phyloP scores from a whole-genome alignment of 2,329 filamentous ascomycete genomes.

The Ceratocystis lukuohia region DNA sequence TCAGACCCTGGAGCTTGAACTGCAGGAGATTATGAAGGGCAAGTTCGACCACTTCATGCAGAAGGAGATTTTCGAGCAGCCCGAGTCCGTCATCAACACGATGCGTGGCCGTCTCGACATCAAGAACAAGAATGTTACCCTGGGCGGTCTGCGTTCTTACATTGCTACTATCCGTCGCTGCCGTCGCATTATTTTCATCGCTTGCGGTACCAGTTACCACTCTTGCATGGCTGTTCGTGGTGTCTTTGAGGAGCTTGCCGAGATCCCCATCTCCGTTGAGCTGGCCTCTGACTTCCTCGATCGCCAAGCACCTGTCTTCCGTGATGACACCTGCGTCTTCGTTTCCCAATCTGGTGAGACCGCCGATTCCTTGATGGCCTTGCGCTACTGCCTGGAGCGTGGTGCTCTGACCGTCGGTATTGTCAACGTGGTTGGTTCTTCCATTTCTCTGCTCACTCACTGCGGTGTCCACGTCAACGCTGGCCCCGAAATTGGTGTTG shows the following conservation, averaged over 20 bases:
- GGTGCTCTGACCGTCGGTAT: constrained; percentile 95
- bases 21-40: constrained; percentile 99
- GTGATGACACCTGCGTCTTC: constrained; percentile 97
- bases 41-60: constrained; percentile 99
- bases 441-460: constrained; percentile 96
- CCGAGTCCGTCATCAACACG: constrained; percentile 97
- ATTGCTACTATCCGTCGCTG: constrained; percentile 93
- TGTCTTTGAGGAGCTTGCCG: constrained; percentile 92
- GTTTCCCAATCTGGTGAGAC: constrained; percentile 98
- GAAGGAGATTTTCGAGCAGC: constrained; percentile 99
- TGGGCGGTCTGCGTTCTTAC: constrained; percentile 92
- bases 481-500: constrained; percentile 95
- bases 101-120: constrained; percentile 97
- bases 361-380: constrained; percentile 90
- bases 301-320: constrained; percentile 92
- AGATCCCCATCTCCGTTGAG: constrained; percentile 95
- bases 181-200: constrained; percentile 96
- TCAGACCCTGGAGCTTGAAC: constrained; percentile 95
- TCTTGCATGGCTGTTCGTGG: constrained; percentile 99
- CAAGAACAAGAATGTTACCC: constrained; percentile 85
- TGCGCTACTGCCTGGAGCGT: constrained; percentile 95
- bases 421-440: constrained; percentile 96
- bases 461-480: constrained; percentile 99
- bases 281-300: constrained; percentile 97
- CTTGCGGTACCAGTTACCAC: constrained; percentile 95